These are phyloP conservation scores for Peniophora sp. DNA, from an alignment of 1,284 basidiomycete genomes.

Conservation along the genomic window DNA sequence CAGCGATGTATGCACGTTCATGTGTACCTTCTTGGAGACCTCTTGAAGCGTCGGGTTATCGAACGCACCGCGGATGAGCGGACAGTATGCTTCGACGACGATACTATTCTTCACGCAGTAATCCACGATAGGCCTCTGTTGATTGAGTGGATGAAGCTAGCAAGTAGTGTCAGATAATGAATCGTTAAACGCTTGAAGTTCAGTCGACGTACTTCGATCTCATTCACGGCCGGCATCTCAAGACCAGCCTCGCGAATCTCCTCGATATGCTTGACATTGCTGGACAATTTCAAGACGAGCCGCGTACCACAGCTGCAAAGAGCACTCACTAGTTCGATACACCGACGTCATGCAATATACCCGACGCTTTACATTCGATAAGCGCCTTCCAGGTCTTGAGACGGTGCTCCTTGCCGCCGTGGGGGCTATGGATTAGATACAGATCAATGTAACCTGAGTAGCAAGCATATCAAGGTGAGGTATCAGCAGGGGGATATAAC, in stretches of 20 bases:
- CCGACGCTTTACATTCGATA: conserved; percentile 32
- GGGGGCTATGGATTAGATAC: conserved; percentile 45
- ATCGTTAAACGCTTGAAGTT: too few species aligned
- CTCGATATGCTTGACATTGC: conserved; percentile 42
- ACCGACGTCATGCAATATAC: conserved; percentile 42
- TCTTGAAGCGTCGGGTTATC: conserved; percentile 31
- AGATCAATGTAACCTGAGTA: conserved; percentile 42
- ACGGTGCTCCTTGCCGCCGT: conserved; percentile 29
- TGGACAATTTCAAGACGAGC: conserved; percentile 7
- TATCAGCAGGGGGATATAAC: not conserved
- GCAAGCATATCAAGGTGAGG: not conserved
- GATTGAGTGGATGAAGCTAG: conserved; percentile 47
- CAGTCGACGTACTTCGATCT: conserved; percentile 10
- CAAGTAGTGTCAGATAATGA: not conserved
- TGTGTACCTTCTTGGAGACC: conserved; percentile 34
- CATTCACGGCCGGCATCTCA: conserved; percentile 31
- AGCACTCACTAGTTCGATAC: conserved; percentile 46
- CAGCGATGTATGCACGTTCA: not conserved
- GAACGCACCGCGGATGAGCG: conserved; percentile 39
- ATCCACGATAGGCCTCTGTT: conserved; percentile 39
- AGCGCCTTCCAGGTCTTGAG: conserved; percentile 35
- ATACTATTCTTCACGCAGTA: conserved; percentile 40
- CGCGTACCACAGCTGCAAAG: too few species aligned
- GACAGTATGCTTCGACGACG: conserved; percentile 45
- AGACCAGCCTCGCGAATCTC: conserved; percentile 32